These are phyloP conservation scores for Sarocladiaceae sp. DNA, from an alignment of 2,329 filamentous ascomycete species.

Conservation along the genomic window DNA sequence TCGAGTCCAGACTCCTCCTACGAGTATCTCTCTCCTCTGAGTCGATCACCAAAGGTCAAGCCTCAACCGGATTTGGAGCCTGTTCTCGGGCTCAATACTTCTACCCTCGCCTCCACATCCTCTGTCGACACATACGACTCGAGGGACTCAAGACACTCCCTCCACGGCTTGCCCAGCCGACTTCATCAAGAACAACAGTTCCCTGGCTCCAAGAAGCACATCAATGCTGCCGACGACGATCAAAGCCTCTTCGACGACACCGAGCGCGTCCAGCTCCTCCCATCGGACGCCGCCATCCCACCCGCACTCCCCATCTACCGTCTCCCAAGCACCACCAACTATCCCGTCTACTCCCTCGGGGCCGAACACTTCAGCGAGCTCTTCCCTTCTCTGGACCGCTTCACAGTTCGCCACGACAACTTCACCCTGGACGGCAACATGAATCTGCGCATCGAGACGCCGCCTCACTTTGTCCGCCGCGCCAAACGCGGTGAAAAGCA, in stretches of 20 bases:
- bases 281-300: slow-evolving; percentile 34
- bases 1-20: slow-evolving; percentile 9
- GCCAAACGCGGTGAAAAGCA: not conserved
- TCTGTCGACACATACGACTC: slow-evolving; percentile 80
- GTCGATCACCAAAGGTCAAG: not conserved
- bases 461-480: slow-evolving; percentile 5
- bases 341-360: slow-evolving; percentile 67
- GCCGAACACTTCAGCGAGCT: slow-evolving; percentile 76
- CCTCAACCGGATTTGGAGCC: not conserved
- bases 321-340: slow-evolving; percentile 51
- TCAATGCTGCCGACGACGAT: slow-evolving; percentile 24
- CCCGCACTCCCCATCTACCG: slow-evolving; percentile 49
- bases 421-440: slow-evolving; percentile 88
- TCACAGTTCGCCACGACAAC: slow-evolving; percentile 86
- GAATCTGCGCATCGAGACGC: slow-evolving; percentile 84
- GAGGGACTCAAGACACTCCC: slow-evolving; percentile 50
- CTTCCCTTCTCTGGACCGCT: slow-evolving; percentile 76
- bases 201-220: slow-evolving; percentile 19
- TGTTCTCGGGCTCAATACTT: slow-evolving; percentile 6
- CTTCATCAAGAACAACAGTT: too few species aligned
- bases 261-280: slow-evolving; percentile 19
- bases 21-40: slow-evolving; percentile 8
- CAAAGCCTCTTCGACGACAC: slow-evolving; percentile 19
- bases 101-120: slow-evolving; percentile 11
- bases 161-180: too few species aligned